phyloP scores from a whole-genome alignment of 2,329 filamentous ascomycete genomes.

The Talaromyces sp. region DNA sequence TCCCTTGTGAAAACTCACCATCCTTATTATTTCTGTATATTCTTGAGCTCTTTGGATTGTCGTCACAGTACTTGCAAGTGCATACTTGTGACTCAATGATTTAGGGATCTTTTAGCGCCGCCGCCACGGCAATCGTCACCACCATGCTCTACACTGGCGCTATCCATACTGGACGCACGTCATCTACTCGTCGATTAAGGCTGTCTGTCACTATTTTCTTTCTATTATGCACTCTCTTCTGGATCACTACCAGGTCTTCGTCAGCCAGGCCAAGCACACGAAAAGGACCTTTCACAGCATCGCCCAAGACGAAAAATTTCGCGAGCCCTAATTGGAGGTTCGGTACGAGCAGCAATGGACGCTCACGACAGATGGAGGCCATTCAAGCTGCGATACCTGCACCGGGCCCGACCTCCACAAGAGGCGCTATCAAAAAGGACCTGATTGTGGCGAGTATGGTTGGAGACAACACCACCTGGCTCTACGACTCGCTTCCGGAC shows the following conservation, averaged over 20 bases:
- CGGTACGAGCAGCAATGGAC: background rate
- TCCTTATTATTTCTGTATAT: background rate
- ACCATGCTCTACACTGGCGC: conserved; percentile 1
- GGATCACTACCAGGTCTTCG: background rate
- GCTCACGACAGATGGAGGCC: background rate
- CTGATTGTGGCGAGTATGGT: conserved; percentile 42
- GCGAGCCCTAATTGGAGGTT: conserved; percentile 2
- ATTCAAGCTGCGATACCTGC: conserved; percentile 7
- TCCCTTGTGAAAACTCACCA: background rate
- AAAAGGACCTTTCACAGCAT: background rate
- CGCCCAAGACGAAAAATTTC: background rate
- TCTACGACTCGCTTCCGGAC: conserved; percentile 38
- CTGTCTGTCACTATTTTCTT: conserved; percentile 5
- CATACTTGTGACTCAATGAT: background rate
- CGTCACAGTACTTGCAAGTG: background rate
- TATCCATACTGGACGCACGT: conserved; percentile 1
- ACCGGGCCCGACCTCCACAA: background rate
- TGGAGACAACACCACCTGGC: conserved; percentile 40
- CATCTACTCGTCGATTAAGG: conserved; percentile 9
- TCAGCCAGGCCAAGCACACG: background rate
- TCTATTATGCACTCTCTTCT: conserved; percentile 16
- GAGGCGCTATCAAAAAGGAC: conserved; percentile 24
- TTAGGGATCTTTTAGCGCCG: conserved; percentile 5
- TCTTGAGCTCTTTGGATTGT: background rate
- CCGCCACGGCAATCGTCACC: background rate